Evolutionary conservation across 768 basidiomycete genomes (phyloP).

Genomic region (Kwoniella pini): DNA sequence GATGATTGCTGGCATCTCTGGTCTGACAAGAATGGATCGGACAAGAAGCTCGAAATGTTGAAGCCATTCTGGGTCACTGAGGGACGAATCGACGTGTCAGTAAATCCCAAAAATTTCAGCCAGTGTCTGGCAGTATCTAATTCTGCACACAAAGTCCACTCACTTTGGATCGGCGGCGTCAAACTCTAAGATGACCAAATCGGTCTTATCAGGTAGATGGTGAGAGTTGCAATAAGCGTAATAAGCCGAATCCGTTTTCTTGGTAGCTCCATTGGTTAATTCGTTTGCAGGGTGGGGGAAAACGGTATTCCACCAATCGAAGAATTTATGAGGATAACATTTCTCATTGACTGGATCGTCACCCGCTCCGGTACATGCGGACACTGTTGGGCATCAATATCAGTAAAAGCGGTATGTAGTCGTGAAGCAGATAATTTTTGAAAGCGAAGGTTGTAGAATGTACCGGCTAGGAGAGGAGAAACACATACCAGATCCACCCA

Average conservation of each 20-base stretch:
- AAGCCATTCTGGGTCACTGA: conserved; percentile 68
- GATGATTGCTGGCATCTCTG: conserved; percentile 86
- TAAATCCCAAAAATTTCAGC: not conserved
- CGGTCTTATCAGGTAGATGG: conserved; percentile 89
- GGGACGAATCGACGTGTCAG: not conserved
- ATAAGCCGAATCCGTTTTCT: conserved; percentile 87
- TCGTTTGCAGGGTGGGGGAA: conserved; percentile 98
- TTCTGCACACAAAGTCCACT: no score
- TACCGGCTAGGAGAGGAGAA: no score
- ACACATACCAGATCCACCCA: conserved; percentile 82
- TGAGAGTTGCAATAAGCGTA: conserved; percentile 92
- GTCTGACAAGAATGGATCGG: conserved; percentile 84
- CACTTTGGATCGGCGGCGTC: conserved; percentile 86
- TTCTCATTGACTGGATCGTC: conserved; percentile 78
- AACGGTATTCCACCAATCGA: conserved; percentile 96
- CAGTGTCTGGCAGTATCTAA: no score
- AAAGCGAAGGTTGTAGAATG: no score
- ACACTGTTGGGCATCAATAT: conserved; percentile 62
- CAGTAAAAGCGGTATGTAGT: not conserved
- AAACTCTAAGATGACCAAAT: conserved; percentile 92
- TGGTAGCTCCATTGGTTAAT: conserved; percentile 94
- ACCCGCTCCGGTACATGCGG: conserved; percentile 89
- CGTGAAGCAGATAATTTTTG: no score
- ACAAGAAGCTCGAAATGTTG: conserved; percentile 90
- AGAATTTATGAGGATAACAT: conserved; percentile 94